Base-by-base conservation (phyloP, 345 rosid species). In the Camelina neglecta region DNA sequence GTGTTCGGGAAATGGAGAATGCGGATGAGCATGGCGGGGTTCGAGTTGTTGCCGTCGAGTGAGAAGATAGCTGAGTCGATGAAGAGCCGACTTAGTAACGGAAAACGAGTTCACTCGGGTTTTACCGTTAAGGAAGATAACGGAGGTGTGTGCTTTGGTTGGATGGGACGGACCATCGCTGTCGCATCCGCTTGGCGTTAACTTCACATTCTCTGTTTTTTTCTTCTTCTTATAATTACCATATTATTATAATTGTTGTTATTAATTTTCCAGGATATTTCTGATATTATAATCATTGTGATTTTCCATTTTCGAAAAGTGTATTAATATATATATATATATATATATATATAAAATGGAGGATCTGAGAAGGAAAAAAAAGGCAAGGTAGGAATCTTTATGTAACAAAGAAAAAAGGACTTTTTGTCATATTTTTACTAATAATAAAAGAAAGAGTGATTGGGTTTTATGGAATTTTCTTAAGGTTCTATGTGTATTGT, bases 131-230 rank as follows among this genome's bases (percentile, higher is more conserved):
- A 87, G 74, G 93, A 90, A 83, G 92, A 89, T 57, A 84, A 75
- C 50, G 98, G 97, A 56, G 97, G 89, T 68, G 89, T 92, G 26
- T 76, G 86, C 47, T 95, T 92, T 50, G 98, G 98, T 62, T 95
- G 98, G 99, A 84, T 69, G 85, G 88, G 93, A 49, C 92, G 90
- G 79, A 82, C 87, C 29, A 97, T 92, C 84, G 86, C 94, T 73
- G 94, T 92, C 81, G 96, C 97, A 8, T 95, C 98, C 70, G 93
- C 99, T 79, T 92, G 98, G 99, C 91, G 93, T 83, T 95, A 88
- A 83, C 71, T 67, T 79, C 78, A 84, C 84, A 60, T 69, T 45
- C 23, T 51, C 35, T 61, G 41, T 55, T 16, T 5, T 53, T 24
- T 66, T 42, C 1, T 42, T 45, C 29, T 18, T 65, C n/a, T 71